Conservation (phyloP, 164 flowering plant species). For the Magnolia sinica region DNA sequence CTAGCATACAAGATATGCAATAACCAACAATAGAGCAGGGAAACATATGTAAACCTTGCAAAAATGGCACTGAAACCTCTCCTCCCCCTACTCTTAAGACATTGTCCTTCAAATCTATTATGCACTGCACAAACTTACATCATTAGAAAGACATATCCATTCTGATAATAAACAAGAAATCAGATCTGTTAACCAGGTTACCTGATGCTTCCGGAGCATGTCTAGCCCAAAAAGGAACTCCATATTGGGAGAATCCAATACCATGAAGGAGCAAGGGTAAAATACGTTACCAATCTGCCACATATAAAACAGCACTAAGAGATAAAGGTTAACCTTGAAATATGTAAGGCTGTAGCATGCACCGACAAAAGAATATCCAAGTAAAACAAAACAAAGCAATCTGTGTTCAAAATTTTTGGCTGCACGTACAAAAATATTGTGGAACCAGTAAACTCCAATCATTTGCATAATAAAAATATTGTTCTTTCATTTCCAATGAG, state of each 20-base stretch:
- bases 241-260: slow-evolving; percentile 90
- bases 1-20: too few species aligned
- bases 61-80: slow-evolving; percentile 91
- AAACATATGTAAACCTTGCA: slow-evolving; percentile 56
- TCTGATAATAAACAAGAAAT: background rate
- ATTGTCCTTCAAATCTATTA: slow-evolving; percentile 89
- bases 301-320: slow-evolving; percentile 1
- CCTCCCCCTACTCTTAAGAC: slow-evolving; percentile 96
- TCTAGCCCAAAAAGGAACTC: slow-evolving; percentile 98
- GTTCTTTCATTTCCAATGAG: too few species aligned
- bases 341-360: background rate
- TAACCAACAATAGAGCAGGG: background rate
- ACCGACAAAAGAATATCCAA: background rate
- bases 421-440: too few species aligned
- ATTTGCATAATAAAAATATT: too few species aligned
- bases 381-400: background rate
- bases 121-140: slow-evolving; percentile 57
- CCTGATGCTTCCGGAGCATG: slow-evolving; percentile 99
- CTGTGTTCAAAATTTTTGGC: background rate
- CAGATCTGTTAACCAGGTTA: slow-evolving; percentile 19
- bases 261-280: slow-evolving; percentile 90
- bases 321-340: background rate
- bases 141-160: slow-evolving; percentile 5
- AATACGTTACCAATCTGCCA: slow-evolving; percentile 78
- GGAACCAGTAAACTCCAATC: too few species aligned